phyloP scores from a whole-genome alignment of 176 grass and related monocot genomes.

The Aegilops umbellulata region DNA sequence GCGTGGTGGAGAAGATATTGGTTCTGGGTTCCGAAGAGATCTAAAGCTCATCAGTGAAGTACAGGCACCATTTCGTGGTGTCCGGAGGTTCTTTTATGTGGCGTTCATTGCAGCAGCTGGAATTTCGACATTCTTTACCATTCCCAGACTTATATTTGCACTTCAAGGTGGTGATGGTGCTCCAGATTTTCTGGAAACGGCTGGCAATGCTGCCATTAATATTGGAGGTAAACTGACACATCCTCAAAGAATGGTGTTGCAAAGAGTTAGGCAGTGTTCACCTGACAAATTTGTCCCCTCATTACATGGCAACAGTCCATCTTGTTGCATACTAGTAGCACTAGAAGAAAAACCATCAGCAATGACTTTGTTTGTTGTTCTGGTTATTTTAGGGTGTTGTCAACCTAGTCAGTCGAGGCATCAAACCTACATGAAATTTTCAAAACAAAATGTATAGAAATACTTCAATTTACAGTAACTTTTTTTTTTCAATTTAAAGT shows the following conservation, averaged over 20 bases:
- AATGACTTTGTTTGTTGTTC: not conserved
- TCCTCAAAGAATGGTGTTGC: slow-evolving; percentile 18
- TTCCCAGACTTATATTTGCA: slow-evolving; percentile 85
- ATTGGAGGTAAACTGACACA: slow-evolving; percentile 79
- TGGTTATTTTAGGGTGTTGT: not conserved
- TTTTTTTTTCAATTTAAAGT: not conserved
- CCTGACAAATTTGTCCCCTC: not conserved
- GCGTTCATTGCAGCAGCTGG: slow-evolving; percentile 80
- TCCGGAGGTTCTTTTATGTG: slow-evolving; percentile 96
- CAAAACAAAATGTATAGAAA: not conserved
- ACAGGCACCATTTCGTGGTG: slow-evolving; percentile 92
- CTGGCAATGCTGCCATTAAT: slow-evolving; percentile 80
- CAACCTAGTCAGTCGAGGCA: not conserved
- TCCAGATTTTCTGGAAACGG: slow-evolving; percentile 82
- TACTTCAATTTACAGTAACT: not conserved
- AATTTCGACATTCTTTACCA: slow-evolving; percentile 88
- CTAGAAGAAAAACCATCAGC: not conserved
- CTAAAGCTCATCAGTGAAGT: slow-evolving; percentile 99
- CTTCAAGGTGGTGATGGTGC: slow-evolving; percentile 81
- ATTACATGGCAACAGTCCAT: slow-evolving; percentile 8
- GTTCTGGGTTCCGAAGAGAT: slow-evolving; percentile 83
- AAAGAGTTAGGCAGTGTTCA: not conserved
- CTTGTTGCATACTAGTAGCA: not conserved
- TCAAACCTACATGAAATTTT: not conserved
- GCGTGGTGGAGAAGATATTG: slow-evolving; percentile 81